A percentile compares a stretch with the other conserved stretches of the same genome.
phyloP scores from a whole-genome alignment of 2,329 filamentous ascomycete genomes.

The Phoma herbarum region DNA sequence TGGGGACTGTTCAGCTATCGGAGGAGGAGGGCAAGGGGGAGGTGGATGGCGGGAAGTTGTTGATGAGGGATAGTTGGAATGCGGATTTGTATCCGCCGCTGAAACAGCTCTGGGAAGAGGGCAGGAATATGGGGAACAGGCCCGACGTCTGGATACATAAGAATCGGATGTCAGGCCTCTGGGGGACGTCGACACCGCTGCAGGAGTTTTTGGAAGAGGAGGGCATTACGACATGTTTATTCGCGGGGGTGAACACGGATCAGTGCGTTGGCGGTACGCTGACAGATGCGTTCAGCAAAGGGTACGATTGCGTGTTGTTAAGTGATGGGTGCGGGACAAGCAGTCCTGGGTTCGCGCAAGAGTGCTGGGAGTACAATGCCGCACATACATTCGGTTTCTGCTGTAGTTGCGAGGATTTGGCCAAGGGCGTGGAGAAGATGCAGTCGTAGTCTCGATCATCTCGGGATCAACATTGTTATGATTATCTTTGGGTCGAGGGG shows the following conservation, averaged over 20 bases:
- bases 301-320: conserved; percentile 55
- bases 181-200: conserved; percentile 46
- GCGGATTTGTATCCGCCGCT: conserved; percentile 52
- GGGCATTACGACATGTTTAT: conserved; percentile 52
- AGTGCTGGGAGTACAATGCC: conserved; percentile 53
- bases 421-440: conserved; percentile 27
- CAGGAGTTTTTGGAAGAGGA: conserved; percentile 52
- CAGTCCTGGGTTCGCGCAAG: conserved; percentile 51
- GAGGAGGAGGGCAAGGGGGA: conserved; percentile 25
- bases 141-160: conserved; percentile 51
- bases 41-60: conserved; percentile 46
- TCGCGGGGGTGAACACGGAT: conserved; percentile 56
- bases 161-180: conserved; percentile 54
- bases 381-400: conserved; percentile 54
- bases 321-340: conserved; percentile 54
- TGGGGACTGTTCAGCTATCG: conserved; percentile 15
- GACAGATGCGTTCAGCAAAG: conserved; percentile 54
- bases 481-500: neutral
- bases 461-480: neutral
- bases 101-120: conserved; percentile 42
- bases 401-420: conserved; percentile 47
- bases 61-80: conserved; percentile 55
- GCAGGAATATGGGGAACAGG: conserved; percentile 17
- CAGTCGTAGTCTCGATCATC: neutral
- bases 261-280: conserved; percentile 55